Evolutionary conservation across 2,329 filamentous ascomycete species (phyloP).

Genomic region (Drechslera avenae): DNA sequence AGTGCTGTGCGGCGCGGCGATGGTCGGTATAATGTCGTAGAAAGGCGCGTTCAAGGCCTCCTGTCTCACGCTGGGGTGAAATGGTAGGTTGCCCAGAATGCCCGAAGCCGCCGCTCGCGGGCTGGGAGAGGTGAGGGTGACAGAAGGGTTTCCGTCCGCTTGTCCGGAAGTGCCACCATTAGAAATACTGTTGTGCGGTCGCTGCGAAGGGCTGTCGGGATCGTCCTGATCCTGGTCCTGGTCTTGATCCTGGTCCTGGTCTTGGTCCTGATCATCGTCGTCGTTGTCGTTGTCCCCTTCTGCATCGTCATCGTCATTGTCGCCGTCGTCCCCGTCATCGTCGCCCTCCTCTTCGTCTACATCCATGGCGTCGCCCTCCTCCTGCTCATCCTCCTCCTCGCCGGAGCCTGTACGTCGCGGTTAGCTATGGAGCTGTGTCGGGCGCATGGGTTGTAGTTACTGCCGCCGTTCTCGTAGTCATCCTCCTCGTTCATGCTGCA

Average conservation of each 20-base stretch:
- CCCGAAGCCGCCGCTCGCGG: conserved; percentile 42
- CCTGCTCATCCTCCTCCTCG: conserved; percentile 36
- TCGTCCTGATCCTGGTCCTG: conserved; percentile 50
- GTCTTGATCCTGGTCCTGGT: conserved; percentile 50
- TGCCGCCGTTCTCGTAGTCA: conserved; percentile 51
- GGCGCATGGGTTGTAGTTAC: conserved; percentile 22
- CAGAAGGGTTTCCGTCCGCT: conserved; percentile 52
- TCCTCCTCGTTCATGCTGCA: conserved; percentile 53
- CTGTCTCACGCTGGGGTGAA: conserved; percentile 69
- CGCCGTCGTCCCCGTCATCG: conserved; percentile 51
- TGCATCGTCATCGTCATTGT: conserved; percentile 50
- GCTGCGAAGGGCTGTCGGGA: conserved; percentile 52
- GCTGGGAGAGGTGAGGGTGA: conserved; percentile 56
- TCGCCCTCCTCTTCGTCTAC: conserved; percentile 43
- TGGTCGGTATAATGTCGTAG: conserved; percentile 96
- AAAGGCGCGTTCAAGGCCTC: conserved; percentile 79
- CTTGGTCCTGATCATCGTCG: conserved; percentile 50
- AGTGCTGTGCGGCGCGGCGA: conserved; percentile 93
- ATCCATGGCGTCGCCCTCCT: conserved; percentile 48
- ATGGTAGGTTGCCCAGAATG: conserved; percentile 48
- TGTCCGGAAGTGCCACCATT: conserved; percentile 35
- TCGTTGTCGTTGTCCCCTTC: conserved; percentile 51
- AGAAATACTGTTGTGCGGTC: conserved; percentile 32
- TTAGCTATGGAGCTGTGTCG: conserved; percentile 11
- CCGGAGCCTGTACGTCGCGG: conserved; percentile 25